Evolutionary conservation across 1,284 basidiomycete genomes (phyloP), one percentile per base, ranked within the genome.

Genomic region (Ustilago xerochloae): DNA sequence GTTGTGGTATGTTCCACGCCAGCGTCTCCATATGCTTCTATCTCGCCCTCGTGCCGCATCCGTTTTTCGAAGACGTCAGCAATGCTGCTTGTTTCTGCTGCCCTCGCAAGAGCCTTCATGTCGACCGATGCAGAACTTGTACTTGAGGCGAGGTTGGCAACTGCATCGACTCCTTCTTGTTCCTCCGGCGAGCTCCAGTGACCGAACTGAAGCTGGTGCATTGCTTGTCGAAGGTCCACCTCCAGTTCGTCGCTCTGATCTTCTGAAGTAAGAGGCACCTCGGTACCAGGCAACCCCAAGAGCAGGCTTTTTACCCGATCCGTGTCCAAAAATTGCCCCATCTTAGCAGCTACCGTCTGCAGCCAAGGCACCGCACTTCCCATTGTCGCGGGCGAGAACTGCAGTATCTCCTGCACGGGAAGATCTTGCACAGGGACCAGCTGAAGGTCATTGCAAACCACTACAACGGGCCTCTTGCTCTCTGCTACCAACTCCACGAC

Each of bases 191-290:
- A 52, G 9, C 52, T 39, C 12, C 53, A 47, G 13, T 57, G 58
- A 6, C 83, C 82, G 72, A 90, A 85, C 84, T 92, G 89, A 51
- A 92, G 84, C 73, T 87, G 84, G 61, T 86, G 87, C 56, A 92
- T 88, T 10, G 88, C 86, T 62, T 87, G 87, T 51, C 91, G 85
- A 24, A 92, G 85, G 84, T 93, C 91, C 62, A 86, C 84, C 3
- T 15, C n/a, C 9, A 39, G 15, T 15, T 29, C 43, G 2, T 46
- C 46, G 15, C 20, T 28, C 20, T 35, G 43, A 1, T 32, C 45
- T 5, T 10, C 18, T 12, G 1, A 15, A 13, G 6, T 18, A 4
- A 48, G 10, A 2, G 38, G 45, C 4, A 6, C 3, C 6, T 48
- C 35, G 1, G 51, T 63, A 7, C 52, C 49, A 6, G 56, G 51